Base-by-base conservation (phyloP, 495 filamentous ascomycete species). In the Penicillium flavigenum region DNA sequence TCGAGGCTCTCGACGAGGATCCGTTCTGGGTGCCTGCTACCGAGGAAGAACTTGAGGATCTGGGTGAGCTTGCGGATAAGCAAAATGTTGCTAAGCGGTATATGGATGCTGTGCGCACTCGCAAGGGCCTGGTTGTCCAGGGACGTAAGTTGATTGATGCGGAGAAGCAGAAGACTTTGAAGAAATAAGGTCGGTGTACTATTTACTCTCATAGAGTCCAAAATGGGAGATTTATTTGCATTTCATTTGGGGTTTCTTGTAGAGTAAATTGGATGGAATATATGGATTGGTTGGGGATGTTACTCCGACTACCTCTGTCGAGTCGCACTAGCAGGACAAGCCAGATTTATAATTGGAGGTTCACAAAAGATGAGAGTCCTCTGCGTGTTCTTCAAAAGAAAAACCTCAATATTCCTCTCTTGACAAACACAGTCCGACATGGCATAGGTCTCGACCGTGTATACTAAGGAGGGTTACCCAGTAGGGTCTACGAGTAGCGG, bases 131-230 rank as follows among this genome's bases (percentile, higher is more conserved):
- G 76, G 75, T 92, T 65, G 86, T 98, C 14, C 82, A 85, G 76
- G 89, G 88, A 12, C 78, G 83, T 63, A 89, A 87, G 79, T 77
- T 90, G 69, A 89, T 96, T 63, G 87, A 91, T 83, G 94, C 92
- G 22, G 91, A 96, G 84, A 98, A 98, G 84, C 94, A 98, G 81
- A 98, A 96, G 88, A 98, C 91, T 24, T 69, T 98, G 74, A 98
- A 98, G 86, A 83, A 90, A 78, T 98, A 82, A 60, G 34, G 17
- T 5, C 17, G 11, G 6, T 29, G 11, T 59, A 42, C 1, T 9
- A 51, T 41, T 2, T 32, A 32, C 27, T 42, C 44, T 34, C 20
- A n/a, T 53, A 51, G 32, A 32, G 44, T 43, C 34, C 17, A 26
- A 32, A 44, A 53, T 9, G 22, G 27, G 39, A 53, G 51, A 32